phyloP scores from a whole-genome alignment of 352 stramenopile species.

The Phytophthora ohioensis region DNA sequence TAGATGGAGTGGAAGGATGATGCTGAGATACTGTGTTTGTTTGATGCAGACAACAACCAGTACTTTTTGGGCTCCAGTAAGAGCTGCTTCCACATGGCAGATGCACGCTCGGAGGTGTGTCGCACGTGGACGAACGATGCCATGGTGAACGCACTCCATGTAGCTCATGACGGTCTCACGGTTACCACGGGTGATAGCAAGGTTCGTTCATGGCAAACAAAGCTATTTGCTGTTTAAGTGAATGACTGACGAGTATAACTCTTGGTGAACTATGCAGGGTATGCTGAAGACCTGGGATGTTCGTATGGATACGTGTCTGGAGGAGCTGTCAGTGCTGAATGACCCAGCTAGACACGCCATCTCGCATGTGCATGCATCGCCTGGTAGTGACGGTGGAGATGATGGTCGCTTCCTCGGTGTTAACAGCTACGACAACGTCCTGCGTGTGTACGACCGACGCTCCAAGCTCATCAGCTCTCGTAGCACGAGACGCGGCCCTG shows the following conservation, averaged over 20 bases:
- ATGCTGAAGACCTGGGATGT: constrained; percentile 91
- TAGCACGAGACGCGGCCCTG: constrained; percentile 34
- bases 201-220: constrained; percentile 33
- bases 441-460: constrained; percentile 88
- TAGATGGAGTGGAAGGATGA: not conserved
- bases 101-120: constrained; percentile 64
- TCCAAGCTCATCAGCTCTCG: constrained; percentile 83
- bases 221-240: not conserved
- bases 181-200: constrained; percentile 88
- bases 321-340: constrained; percentile 83
- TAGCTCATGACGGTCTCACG: constrained; percentile 77
- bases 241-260: constrained; percentile 4
- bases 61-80: constrained; percentile 88
- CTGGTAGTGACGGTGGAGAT: constrained; percentile 69
- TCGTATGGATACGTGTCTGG: constrained; percentile 80
- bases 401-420: constrained; percentile 84
- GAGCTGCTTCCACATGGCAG: constrained; percentile 75
- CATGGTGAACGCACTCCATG: constrained; percentile 89
- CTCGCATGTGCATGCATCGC: constrained; percentile 85
- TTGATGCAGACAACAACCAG: constrained; percentile 74
- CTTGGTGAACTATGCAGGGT: constrained; percentile 40
- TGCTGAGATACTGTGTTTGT: constrained; percentile 12
- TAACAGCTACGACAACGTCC: constrained; percentile 92
- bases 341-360: constrained; percentile 83
- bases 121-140: constrained; percentile 85